Base-by-base conservation (phyloP, 2,329 filamentous ascomycete genomes). In the Epicoccum sorghinum region DNA sequence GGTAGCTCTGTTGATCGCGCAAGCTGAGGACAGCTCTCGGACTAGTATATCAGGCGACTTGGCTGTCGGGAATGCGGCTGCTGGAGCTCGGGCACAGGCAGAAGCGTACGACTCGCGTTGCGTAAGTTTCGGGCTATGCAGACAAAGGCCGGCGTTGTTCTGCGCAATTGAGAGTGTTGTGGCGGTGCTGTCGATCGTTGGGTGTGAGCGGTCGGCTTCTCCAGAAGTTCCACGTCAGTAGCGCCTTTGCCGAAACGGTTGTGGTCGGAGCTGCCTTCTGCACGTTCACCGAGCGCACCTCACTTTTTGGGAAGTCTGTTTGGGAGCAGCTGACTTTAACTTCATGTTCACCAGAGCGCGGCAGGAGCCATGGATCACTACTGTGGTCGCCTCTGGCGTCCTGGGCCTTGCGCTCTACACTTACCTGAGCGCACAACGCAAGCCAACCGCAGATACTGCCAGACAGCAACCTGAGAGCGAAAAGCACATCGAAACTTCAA, bases 181-280 rank as follows among this genome's bases (percentile, higher is more conserved):
- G 60, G 61, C 43, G 61, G 56, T 60, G 51, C 52, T 60, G 58
- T 56, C 56, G 53, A 41, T 36, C 36, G 51, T 24, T 49, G 45
- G 51, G 24, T 25, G 40, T 37, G 35, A 44, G 45, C 37, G 12
- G 32, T 60, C 61, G 61, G 60, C 52, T 40, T 55, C 68, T 69
- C 67, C 61, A 66, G 51, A 68, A 68, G 64, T 62, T 70, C 69
- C 64, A 72, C 70, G 69, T 71, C 66, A 64, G 47, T 39, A 61
- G 61, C 57, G 58, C 60, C 57, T 57, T 61, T 70, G 57, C 66
- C 65, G 66, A 66, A 67, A 66, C 55, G 47, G 66, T 60, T 56
- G 42, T 49, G 54, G 47, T 52, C 61, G 57, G 63, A 55, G 43
- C 52, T 55, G 52, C 43, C 38, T 35, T 41, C 32, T 52, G 52